Percentiles rank a stretch among this genome's conserved stretches.
These are phyloP conservation scores for Colletotrichum phormii DNA, from an alignment of 2,329 filamentous ascomycete species.

Conservation along the genomic window DNA sequence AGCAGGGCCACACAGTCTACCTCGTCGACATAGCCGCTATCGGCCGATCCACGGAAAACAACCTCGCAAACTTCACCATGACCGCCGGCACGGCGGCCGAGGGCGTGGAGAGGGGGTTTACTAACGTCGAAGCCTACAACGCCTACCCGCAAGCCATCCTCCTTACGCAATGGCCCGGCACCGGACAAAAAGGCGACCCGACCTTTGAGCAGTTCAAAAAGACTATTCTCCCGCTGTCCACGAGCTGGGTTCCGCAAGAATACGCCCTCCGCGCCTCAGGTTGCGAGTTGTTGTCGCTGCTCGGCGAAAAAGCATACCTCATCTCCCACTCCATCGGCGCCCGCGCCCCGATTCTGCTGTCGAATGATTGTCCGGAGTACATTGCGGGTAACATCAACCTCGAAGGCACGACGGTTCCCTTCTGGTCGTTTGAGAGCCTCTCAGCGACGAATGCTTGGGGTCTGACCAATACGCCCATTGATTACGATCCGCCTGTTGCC, in stretches of 20 bases:
- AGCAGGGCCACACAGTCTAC: constrained; percentile 55
- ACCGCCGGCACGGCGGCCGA: constrained; percentile 35
- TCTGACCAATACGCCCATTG: constrained; percentile 54
- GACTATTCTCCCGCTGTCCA: constrained; percentile 43
- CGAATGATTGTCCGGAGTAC: constrained; percentile 43
- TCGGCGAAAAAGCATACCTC: constrained; percentile 44
- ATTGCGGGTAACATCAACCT: constrained; percentile 44
- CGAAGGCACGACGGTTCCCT: constrained; percentile 44
- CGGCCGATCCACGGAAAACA: constrained; percentile 49
- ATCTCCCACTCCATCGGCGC: constrained; percentile 46
- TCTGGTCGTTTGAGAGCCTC: constrained; percentile 40
- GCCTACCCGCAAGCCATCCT: constrained; percentile 42
- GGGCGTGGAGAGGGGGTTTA: constrained; percentile 46
- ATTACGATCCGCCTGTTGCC: constrained; percentile 51
- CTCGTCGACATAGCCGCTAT: constrained; percentile 55
- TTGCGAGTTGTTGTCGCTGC: constrained; percentile 44
- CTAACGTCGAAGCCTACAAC: constrained; percentile 41
- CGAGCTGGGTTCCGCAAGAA: constrained; percentile 43
- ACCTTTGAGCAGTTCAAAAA: constrained; percentile 45
- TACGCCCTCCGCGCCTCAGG: constrained; percentile 43
- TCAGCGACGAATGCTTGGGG: constrained; percentile 49
- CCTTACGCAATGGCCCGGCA: constrained; percentile 55
- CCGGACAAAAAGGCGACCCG: constrained; percentile 41
- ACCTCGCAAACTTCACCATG: constrained; percentile 38
- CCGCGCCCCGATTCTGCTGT: constrained; percentile 37